Percentiles rank a stretch among this genome's conserved stretches.
These are phyloP conservation scores for Amanita exitialis DNA, from an alignment of 768 basidiomycete genomes.

Conservation along the genomic window DNA sequence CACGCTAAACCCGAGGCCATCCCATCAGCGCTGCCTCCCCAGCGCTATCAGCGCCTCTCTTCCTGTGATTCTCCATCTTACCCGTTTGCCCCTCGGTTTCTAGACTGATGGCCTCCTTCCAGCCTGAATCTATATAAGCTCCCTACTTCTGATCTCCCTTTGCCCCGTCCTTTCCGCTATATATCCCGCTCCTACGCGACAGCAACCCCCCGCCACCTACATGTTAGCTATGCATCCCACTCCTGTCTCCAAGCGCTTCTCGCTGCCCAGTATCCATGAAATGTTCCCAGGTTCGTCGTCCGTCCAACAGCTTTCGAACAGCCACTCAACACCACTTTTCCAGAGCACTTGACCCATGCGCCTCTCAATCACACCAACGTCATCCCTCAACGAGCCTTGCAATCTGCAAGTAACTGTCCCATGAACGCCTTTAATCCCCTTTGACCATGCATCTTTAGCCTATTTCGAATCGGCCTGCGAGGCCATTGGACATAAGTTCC, in stretches of 20 bases:
- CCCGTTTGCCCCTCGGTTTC: conserved; percentile 3
- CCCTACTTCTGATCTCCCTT: neutral
- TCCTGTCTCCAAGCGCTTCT: conserved; percentile 9
- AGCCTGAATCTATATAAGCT: neutral
- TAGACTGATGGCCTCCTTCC: neutral
- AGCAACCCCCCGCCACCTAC: neutral
- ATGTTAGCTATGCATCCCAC: neutral
- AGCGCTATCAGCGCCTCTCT: neutral
- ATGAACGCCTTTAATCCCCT: neutral
- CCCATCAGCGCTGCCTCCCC: neutral
- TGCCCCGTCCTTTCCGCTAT: neutral
- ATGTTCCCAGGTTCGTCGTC: conserved; percentile 40
- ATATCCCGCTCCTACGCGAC: neutral
- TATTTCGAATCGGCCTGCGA: neutral
- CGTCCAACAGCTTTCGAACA: neutral
- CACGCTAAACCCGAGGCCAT: conserved; percentile 7
- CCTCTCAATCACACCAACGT: neutral
- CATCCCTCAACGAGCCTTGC: neutral
- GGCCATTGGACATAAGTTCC: neutral
- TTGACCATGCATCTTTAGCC: neutral
- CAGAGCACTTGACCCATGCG: conserved; percentile 13
- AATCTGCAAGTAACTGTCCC: neutral
- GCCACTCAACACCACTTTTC: neutral
- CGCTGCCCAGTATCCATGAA: conserved; percentile 42
- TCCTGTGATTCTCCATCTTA: neutral